A percentile compares a stretch with the other conserved stretches of the same genome.
Conservation (phyloP, 306 rosid species). For the Trichosanthes cucumerina region DNA sequence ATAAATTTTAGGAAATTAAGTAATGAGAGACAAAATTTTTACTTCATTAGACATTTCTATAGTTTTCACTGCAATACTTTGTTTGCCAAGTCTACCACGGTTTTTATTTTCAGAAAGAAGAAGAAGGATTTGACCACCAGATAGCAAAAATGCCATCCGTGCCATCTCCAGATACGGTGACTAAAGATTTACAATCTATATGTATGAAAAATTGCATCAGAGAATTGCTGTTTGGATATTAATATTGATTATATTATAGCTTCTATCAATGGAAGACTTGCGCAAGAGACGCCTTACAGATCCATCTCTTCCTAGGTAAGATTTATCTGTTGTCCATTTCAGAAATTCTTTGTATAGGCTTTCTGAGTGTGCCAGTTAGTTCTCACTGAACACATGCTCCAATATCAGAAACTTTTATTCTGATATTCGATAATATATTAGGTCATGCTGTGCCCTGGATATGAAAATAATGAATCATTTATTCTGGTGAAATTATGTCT, state of each 20-base stretch:
- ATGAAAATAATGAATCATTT: background rate
- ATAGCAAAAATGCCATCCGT: conserved; percentile 55
- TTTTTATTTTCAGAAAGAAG: conserved; percentile 50
- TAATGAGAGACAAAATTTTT: background rate
- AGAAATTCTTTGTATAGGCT: background rate
- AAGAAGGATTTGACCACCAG: conserved; percentile 66
- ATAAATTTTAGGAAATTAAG: background rate
- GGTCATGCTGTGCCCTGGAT: background rate
- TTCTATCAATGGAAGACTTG: conserved; percentile 74
- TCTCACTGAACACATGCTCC: background rate
- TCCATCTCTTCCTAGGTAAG: conserved; percentile 79
- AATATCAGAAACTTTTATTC: background rate
- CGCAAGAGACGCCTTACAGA: conserved; percentile 69
- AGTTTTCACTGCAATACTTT: background rate
- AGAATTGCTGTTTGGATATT: background rate
- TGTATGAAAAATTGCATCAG: background rate
- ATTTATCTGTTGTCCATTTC: background rate
- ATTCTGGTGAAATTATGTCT: background rate
- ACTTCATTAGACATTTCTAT: background rate
- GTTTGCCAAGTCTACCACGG: background rate
- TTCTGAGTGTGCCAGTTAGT: background rate
- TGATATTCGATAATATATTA: background rate
- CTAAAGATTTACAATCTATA: conserved; percentile 9
- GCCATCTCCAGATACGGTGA: conserved; percentile 65
- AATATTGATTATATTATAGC: conserved; percentile 35